These are phyloP conservation scores for Boletellus ananiceps DNA, from an alignment of 768 basidiomycete genomes.

Conservation along the genomic window DNA sequence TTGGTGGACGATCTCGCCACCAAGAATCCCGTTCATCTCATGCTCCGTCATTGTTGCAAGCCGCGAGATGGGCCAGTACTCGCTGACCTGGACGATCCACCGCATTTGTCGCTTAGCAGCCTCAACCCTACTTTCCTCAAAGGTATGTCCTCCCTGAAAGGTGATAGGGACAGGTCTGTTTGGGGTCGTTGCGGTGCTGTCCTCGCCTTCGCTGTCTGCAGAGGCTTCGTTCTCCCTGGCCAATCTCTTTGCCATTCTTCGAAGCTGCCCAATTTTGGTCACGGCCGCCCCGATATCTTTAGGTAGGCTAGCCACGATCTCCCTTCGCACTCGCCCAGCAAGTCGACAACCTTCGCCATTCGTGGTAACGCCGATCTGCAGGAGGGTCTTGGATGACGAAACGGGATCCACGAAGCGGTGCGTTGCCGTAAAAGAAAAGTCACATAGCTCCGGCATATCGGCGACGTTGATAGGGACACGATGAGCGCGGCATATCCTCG, in stretches of 20 bases:
- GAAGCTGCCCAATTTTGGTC: constrained; percentile 63
- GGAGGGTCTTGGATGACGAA: constrained; percentile 42
- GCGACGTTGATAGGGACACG: constrained; percentile 82
- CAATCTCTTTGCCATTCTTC: constrained; percentile 46
- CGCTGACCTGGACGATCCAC: constrained; percentile 94
- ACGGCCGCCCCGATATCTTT: constrained; percentile 72
- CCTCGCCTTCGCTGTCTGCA: constrained; percentile 48
- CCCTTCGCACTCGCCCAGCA: constrained; percentile 71
- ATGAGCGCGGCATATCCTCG: constrained; percentile 47
- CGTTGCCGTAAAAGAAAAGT: constrained; percentile 82
- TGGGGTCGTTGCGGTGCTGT: constrained; percentile 52
- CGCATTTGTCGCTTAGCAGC: constrained; percentile 65
- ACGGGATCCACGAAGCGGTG: constrained; percentile 68
- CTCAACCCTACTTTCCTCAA: constrained; percentile 40
- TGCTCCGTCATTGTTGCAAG: constrained; percentile 62
- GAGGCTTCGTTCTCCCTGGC: constrained; percentile 2
- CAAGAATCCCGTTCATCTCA: constrained; percentile 66
- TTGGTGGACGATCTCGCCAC: constrained; percentile 28
- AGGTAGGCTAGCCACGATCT: constrained; percentile 74
- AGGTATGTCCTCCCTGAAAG: neutral
- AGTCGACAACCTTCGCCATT: constrained; percentile 91
- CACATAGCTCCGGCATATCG: constrained; percentile 81
- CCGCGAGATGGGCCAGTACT: constrained; percentile 86
- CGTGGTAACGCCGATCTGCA: constrained; percentile 83
- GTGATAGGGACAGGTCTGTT: constrained; percentile 61